Conservation (phyloP, 306 rosid species). For the Abrus precatorius region DNA sequence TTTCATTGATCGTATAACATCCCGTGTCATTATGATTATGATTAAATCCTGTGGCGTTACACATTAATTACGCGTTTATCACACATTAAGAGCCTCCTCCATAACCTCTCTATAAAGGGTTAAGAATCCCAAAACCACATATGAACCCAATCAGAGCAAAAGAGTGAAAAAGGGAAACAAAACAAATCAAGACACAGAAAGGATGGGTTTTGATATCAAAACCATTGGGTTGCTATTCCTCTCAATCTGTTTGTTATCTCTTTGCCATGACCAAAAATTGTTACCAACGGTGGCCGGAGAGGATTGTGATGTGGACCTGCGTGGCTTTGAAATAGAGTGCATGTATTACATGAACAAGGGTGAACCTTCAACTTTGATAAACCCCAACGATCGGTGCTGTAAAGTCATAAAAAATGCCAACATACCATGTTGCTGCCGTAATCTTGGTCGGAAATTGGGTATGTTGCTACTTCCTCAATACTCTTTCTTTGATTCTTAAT, state of each 20-base stretch:
- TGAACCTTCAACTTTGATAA: not conserved
- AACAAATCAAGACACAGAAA: slow-evolving; percentile 2
- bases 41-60: too few relatives aligned
- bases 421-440: slow-evolving; percentile 44
- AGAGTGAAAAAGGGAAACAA: not conserved
- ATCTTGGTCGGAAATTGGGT: slow-evolving; percentile 11
- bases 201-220: not conserved
- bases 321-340: slow-evolving; percentile 46
- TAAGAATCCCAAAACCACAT: not conserved
- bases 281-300: slow-evolving; percentile 20
- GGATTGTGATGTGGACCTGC: slow-evolving; percentile 22
- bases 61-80: not conserved
- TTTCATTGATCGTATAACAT: too few relatives aligned
- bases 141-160: not conserved
- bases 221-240: not conserved
- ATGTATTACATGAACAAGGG: slow-evolving; percentile 41
- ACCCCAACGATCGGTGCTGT: slow-evolving; percentile 46
- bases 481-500: not conserved
- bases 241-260: not conserved
- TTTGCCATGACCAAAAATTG: not conserved
- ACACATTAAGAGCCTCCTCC: not conserved
- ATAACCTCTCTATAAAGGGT: not conserved
- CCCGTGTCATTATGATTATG: too few relatives aligned
- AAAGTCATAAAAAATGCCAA: not conserved
- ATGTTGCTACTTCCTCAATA: not conserved